A percentile compares a stretch with the other conserved stretches of the same genome.
Evolutionary conservation across 2,329 filamentous ascomycete species (phyloP).

Genomic region (Lasiodiplodia gonubiensis): DNA sequence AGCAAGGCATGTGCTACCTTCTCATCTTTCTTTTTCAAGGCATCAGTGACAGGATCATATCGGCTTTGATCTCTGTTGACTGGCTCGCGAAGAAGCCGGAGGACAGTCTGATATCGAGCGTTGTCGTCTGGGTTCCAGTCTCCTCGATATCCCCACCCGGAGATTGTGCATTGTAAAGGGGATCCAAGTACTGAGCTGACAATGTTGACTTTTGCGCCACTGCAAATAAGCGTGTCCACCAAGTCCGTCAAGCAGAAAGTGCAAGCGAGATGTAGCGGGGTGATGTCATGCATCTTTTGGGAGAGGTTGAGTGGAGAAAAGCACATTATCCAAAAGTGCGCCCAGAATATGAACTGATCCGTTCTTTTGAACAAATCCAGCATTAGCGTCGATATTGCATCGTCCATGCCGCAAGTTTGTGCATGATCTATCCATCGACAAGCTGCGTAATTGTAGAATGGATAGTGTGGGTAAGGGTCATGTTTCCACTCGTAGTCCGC

Average conservation of each 20-base stretch:
- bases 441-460: background rate
- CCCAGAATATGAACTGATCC: background rate
- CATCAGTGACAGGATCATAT: background rate
- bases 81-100: background rate
- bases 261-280: background rate
- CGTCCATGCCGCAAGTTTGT: background rate
- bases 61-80: background rate
- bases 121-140: too few species aligned
- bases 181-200: background rate
- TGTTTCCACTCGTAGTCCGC: background rate
- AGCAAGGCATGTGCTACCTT: background rate
- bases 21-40: fast-evolving
- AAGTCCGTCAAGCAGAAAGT: background rate
- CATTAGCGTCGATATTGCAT: background rate
- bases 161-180: background rate
- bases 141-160: background rate
- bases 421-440: background rate
- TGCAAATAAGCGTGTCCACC: background rate
- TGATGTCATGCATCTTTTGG: background rate
- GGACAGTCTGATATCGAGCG: background rate
- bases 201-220: background rate
- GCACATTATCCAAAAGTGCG: background rate
- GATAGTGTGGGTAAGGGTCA: background rate
- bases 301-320: background rate
- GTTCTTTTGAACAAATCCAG: background rate